Evolutionary conservation across 164 flowering plant genomes (phyloP), one percentile per base, ranked within the genome.

Genomic region (Nelumbo lutea): DNA sequence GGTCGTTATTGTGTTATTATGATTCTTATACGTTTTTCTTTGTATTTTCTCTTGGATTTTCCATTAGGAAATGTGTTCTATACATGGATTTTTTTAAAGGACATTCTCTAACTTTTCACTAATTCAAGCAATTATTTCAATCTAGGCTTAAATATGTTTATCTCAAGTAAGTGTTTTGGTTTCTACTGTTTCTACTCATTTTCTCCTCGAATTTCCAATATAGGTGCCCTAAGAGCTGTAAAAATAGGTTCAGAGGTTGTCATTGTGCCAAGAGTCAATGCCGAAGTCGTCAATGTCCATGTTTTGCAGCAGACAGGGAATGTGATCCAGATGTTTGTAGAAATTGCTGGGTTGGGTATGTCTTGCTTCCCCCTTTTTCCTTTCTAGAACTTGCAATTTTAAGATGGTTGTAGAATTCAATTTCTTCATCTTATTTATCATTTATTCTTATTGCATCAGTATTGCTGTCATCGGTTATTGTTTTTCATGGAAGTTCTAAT

Each of bases 301-400:
- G 99, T 81, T 93, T 93, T 90, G 99, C 98, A 69, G 99, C 99
- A 27, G 91, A 85, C 69, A 80, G 98, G 77, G 98, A 93, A 86
- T 96, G 99, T 69, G 99, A 96, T 83, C 98, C 99, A n/a, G 99
- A 96, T 84, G 97, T 96, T 70, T 93, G 99, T 82, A 87, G 98
- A 73, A 93, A 96, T 82, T 96, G 99, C 82, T 91, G 97, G 98
- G 87, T 96, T 75, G 83, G 98, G 99, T 96, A 62, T 77, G 80
- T 61, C 9, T 60, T 27, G 14, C 1, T n/a, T 64, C 11, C 50
- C 11, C 14, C 38, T 27, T 27, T 27, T 27, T 10, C 4, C 41
- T 6, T 40, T 40, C 6, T 6, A 4, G 5, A 3, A 11, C 11
- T 60, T 44, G 42, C 52, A 9, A 52, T 50, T 45, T 52, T 8